Evolutionary conservation across 306 rosid genomes (phyloP), one percentile per base, ranked within the genome.

Genomic region (Adenanthera pavonina): DNA sequence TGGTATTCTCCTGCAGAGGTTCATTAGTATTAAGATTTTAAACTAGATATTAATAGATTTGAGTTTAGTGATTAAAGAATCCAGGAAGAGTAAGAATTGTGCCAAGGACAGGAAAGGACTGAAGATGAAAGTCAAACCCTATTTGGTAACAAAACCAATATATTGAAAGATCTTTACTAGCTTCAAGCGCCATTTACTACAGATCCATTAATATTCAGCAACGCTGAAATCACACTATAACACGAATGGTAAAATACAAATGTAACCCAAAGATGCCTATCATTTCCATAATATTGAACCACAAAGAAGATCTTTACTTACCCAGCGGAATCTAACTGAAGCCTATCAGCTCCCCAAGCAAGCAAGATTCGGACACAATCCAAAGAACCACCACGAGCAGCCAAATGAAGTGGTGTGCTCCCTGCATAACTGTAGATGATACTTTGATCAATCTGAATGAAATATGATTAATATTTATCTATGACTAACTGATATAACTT

Each of bases 311-410:
- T 48, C 47, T 40, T 76, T 68, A 57, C 87, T 82, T 89, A 94
- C 98, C 97, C 94, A 10, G 92, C 84, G 36, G 94, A 81, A 84
- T 94, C 98, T 74, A 86, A 75, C 81, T 87, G 96, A 82, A 88
- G 92, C 82, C 98, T 87, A 81, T 94, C 96, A 0, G 98, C 98
- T 84, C 98, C 97, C 94, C 97, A 85, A 67, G 98, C 91, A 69
- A 94, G 97, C 87, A 94, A 86, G 81, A 87, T 84, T 8, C 98
- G 87, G 76, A 94, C 86, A 83, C 94, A 92, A 71, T 94, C 98
- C 74, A 94, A 75, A 40, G 96, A 92, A 78, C 97, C 98, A 73
- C 90, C 85, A 57, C 93, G 89, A 68, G 98, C 96, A 67, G 98
- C 96, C 88, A 94, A 84, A 87, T 94, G 98, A 76, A 94, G 98